Evolutionary conservation across 345 rosid genomes (phyloP).

Genomic region (Aquilaria yunnanensis): DNA sequence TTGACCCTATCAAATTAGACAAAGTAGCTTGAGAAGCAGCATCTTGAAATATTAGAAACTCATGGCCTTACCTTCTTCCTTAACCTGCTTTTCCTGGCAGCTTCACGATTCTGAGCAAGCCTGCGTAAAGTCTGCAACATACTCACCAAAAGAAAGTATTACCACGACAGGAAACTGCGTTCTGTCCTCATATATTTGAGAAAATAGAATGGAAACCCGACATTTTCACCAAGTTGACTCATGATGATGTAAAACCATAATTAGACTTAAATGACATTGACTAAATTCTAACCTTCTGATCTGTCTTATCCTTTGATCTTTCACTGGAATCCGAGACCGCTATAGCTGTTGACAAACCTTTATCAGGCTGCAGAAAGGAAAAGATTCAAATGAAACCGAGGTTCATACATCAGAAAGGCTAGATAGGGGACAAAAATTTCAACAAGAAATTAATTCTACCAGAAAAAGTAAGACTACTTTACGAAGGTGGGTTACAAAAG

Average conservation of each 20-base stretch:
- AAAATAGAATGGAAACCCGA: too few species aligned
- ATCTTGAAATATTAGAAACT: too few species aligned
- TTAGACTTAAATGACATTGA: not conserved
- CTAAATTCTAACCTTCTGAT: slow-evolving; percentile 60
- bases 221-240: too few species aligned
- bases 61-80: slow-evolving; percentile 69
- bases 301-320: slow-evolving; percentile 82
- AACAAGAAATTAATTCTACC: not conserved
- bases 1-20: too few species aligned
- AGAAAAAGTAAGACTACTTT: not conserved
- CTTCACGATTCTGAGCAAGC: slow-evolving; percentile 99
- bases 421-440: slow-evolving; percentile 8
- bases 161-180: too few species aligned
- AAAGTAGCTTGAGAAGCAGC: too few species aligned
- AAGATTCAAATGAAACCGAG: slow-evolving; percentile 2
- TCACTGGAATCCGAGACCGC: slow-evolving; percentile 80
- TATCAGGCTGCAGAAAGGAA: slow-evolving; percentile 53
- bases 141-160: not conserved
- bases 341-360: slow-evolving; percentile 39
- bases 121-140: slow-evolving; percentile 68
- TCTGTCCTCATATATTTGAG: too few species aligned
- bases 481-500: not conserved
- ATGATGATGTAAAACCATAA: too few species aligned
- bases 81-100: slow-evolving; percentile 93
- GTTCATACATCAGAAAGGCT: not conserved